Evolutionary conservation across 306 rosid genomes (phyloP).

Genomic region (Benincasa hispida): DNA sequence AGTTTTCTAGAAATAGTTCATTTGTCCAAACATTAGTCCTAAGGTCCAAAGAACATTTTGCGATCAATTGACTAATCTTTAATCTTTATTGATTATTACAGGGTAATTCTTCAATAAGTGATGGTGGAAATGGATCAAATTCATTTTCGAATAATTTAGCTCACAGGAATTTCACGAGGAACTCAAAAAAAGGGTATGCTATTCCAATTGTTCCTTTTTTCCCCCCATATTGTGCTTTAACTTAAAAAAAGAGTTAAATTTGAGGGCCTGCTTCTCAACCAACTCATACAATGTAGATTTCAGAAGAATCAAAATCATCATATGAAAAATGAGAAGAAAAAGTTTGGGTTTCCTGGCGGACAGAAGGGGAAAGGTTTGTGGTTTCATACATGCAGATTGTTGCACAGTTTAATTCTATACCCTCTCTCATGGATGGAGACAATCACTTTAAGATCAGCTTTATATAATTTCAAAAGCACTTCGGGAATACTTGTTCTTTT

Average conservation of each 20-base stretch:
- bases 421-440: not conserved
- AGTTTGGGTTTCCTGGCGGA: slow-evolving; percentile 23
- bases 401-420: not conserved
- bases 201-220: slow-evolving; percentile 26
- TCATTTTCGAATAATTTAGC: slow-evolving; percentile 39
- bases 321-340: slow-evolving; percentile 34
- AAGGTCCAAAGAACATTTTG: not conserved
- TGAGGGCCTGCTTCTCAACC: slow-evolving; percentile 3
- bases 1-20: not conserved
- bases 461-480: not conserved
- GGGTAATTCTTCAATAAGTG: slow-evolving; percentile 28
- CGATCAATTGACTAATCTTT: not conserved
- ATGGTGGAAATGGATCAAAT: slow-evolving; percentile 31
- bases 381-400: slow-evolving; percentile 8
- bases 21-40: not conserved
- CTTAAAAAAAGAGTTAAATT: not conserved
- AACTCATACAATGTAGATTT: slow-evolving; percentile 34
- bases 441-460: not conserved
- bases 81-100: slow-evolving; percentile 19
- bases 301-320: slow-evolving; percentile 54
- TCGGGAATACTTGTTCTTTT: not conserved
- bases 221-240: not conserved
- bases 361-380: slow-evolving; percentile 50
- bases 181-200: slow-evolving; percentile 30
- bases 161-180: slow-evolving; percentile 31